Percentiles rank a stretch among this genome's conserved stretches.
phyloP scores from a whole-genome alignment of 345 rosid species.

The Eucalyptus camaldulensis region DNA sequence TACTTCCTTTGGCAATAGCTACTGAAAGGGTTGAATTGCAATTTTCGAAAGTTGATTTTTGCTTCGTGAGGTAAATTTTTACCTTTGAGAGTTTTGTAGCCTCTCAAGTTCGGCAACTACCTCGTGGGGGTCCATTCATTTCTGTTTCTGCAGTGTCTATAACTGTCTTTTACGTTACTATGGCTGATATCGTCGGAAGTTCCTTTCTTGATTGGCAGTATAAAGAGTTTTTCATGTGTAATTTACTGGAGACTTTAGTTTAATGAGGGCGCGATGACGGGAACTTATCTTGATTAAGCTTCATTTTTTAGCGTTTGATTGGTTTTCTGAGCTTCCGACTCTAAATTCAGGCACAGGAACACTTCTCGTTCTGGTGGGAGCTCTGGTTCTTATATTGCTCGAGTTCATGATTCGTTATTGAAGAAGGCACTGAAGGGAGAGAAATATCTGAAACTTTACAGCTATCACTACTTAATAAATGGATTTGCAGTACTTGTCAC shows the following conservation, averaged over 20 bases:
- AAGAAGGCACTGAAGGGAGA: constrained; percentile 56
- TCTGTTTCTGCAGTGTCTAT: not conserved
- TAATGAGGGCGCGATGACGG: not conserved
- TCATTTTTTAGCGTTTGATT: not conserved
- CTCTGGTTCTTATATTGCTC: constrained; percentile 39
- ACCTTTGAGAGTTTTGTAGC: not conserved
- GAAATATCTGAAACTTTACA: constrained; percentile 83
- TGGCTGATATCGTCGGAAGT: not conserved
- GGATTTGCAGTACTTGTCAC: constrained; percentile 86
- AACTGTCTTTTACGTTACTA: not conserved
- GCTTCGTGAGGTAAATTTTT: not conserved
- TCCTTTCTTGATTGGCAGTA: not conserved
- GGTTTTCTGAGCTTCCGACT: not conserved
- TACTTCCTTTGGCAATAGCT: not conserved
- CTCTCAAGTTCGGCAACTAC: not conserved
- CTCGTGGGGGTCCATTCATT: not conserved
- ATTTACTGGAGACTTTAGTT: not conserved
- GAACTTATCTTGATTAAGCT: not conserved
- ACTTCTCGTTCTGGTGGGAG: constrained; percentile 6
- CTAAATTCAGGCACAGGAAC: not conserved
- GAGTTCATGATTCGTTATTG: constrained; percentile 76
- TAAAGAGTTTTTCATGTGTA: not conserved
- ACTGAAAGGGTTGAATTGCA: not conserved
- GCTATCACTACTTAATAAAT: constrained; percentile 90
- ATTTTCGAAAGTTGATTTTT: not conserved